Evolutionary conservation across 2,329 filamentous ascomycete genomes (phyloP), one percentile per base, ranked within the genome.

Genomic region (Arthrocladium fulminans): DNA sequence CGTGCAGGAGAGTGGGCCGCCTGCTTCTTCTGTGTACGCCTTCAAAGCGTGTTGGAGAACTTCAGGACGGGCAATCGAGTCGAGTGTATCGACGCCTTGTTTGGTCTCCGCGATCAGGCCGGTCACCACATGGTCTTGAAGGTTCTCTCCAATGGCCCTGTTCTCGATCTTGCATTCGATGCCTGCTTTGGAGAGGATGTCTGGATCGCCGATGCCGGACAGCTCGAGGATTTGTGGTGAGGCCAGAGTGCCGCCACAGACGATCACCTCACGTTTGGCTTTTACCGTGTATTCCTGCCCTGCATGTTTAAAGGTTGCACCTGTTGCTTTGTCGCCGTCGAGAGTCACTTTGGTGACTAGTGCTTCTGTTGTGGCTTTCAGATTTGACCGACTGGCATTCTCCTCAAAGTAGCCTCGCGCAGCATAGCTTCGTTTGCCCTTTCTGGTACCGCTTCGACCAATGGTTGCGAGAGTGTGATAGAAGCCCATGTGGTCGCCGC

Each of bases 201-300:
- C 58, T 2, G 65, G 63, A 39, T 69, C 65, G 3, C 80, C 80
- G 32, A 84, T 70, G 0, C 80, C 80, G 0, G 77, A 81, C 1
- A 81, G 65, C 53, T 83, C 79, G n/a, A 76, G 70, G 13, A 79
- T 65, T 61, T 75, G 77, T 3, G 73, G 80, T 8, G 75, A 79
- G 58, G 74, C 72, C 34, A 76, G 65, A 23, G 70, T 73, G 0
- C 81, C 81, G 0, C 77, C 78, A 3, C 74, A 73, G 2, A 84
- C 61, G 30, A 84, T 71, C 9, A 82, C 70, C 55, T 83, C 80
- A 45, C 61, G 60, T 20, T 55, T 59, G 53, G 57, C 65, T 8
- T 53, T 67, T 2, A 68, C 60, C 3, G 58, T 57, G 43, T 66
- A 60, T 3, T 62, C 58, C 6, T 62, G 52, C 2, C 68, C 69